Conservation (phyloP, 768 basidiomycete genomes). For the Dentipellis sp. region DNA sequence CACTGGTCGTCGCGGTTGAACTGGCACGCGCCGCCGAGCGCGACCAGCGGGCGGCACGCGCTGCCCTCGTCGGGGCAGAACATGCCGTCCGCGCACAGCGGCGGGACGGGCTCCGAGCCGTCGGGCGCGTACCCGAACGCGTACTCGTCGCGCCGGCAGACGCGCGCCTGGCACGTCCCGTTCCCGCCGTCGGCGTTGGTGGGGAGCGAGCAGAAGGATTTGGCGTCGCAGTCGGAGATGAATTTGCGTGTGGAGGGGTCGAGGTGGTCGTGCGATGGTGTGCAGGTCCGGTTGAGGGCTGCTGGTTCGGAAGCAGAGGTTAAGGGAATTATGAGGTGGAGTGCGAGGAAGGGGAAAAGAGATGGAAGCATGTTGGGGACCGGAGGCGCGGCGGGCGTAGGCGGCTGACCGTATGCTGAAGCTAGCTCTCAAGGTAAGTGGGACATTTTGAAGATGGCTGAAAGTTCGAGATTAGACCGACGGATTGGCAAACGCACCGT, state of each 20-base stretch:
- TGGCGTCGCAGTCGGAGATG: slow-evolving; percentile 10
- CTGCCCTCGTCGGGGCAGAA: slow-evolving; percentile 15
- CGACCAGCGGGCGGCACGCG: slow-evolving; percentile 5
- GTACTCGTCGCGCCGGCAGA: slow-evolving; percentile 12
- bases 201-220: slow-evolving; percentile 9
- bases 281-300: slow-evolving; percentile 6
- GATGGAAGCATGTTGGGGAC: too few relatives aligned
- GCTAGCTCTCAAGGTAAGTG: too few relatives aligned
- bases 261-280: slow-evolving; percentile 7
- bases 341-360: not conserved
- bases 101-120: slow-evolving; percentile 1
- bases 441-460: too few relatives aligned
- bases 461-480: too few relatives aligned
- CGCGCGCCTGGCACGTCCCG: slow-evolving; percentile 10
- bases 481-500: too few relatives aligned
- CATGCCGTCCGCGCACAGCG: slow-evolving; percentile 6
- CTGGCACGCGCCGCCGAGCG: slow-evolving; percentile 10
- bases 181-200: slow-evolving; percentile 4
- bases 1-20: slow-evolving; percentile 16
- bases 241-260: slow-evolving; percentile 12
- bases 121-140: slow-evolving; percentile 4
- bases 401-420: too few relatives aligned
- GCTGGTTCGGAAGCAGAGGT: not conserved
- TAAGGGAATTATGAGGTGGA: not conserved
- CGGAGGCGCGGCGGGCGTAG: too few relatives aligned